A percentile compares a stretch with the other conserved stretches of the same genome.
phyloP scores from a whole-genome alignment of 23 red algal species.

The Gracilariopsis chorda region DNA sequence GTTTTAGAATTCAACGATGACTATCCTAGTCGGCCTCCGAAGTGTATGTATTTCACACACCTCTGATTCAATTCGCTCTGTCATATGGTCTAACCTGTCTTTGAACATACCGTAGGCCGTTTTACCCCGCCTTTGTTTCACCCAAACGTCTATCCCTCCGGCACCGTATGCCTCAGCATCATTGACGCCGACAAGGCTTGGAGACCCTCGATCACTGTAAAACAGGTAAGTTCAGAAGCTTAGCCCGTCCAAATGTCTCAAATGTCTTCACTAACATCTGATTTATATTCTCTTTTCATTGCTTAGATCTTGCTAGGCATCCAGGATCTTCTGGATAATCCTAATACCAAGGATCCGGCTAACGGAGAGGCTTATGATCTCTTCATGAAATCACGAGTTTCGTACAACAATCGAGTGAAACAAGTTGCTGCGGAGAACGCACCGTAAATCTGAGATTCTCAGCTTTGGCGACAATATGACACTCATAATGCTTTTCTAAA shows the following conservation, averaged over 20 bases:
- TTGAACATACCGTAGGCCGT: slow-evolving; percentile 24
- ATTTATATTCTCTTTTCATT: not conserved
- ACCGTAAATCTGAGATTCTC: too few relatives aligned
- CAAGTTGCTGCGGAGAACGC: slow-evolving; percentile 66
- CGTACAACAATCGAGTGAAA: slow-evolving; percentile 61
- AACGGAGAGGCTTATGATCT: slow-evolving; percentile 80
- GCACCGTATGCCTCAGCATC: slow-evolving; percentile 95
- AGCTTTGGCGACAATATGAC: too few relatives aligned
- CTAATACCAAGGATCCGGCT: slow-evolving; percentile 88
- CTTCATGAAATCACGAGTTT: slow-evolving; percentile 68
- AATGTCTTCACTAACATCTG: not conserved
- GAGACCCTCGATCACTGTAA: slow-evolving; percentile 93
- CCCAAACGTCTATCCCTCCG: slow-evolving; percentile 99
- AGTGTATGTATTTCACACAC: slow-evolving; percentile 66
- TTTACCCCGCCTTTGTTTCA: slow-evolving; percentile 98
- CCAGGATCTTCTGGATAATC: slow-evolving; percentile 84
- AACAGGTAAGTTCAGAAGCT: slow-evolving; percentile 48
- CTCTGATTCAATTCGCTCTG: too few relatives aligned
- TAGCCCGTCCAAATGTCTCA: not conserved
- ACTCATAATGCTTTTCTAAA: too few relatives aligned
- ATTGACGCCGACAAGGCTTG: slow-evolving; percentile 96
- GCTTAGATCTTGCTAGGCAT: slow-evolving; percentile 89
- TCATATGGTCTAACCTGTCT: not conserved
- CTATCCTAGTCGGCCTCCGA: slow-evolving; percentile 89
- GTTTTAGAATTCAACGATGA: slow-evolving; percentile 90